phyloP scores from a whole-genome alignment of 345 rosid species.

The Hirschfeldia incana region DNA sequence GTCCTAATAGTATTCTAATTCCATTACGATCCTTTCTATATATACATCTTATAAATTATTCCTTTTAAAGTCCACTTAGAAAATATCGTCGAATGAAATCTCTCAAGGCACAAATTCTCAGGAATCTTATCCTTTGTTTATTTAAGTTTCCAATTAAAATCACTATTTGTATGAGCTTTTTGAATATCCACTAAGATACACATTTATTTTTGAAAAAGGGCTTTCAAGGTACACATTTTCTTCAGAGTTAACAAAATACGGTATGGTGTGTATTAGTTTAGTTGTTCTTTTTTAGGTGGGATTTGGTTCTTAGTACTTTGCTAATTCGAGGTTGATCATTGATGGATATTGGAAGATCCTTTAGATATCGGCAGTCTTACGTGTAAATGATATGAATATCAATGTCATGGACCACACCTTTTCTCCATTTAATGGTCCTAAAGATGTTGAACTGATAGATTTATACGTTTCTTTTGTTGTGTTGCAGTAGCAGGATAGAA shows the following conservation, averaged over 20 bases:
- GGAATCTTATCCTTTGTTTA: background rate
- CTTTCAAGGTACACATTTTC: background rate
- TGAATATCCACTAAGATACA: background rate
- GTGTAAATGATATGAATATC: conserved; percentile 41
- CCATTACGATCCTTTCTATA: background rate
- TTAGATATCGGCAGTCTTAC: conserved; percentile 27
- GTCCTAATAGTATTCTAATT: background rate
- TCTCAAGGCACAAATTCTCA: background rate
- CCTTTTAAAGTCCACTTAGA: too few species aligned
- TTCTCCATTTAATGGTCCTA: conserved; percentile 32
- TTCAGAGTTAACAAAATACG: background rate
- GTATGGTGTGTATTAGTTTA: conserved; percentile 24
- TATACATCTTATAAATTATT: background rate
- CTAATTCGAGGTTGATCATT: conserved; percentile 38
- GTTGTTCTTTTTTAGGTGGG: conserved; percentile 31
- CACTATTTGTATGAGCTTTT: background rate
- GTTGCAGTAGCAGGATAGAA: conserved; percentile 29
- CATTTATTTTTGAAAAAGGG: too few species aligned
- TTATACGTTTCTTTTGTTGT: conserved; percentile 36
- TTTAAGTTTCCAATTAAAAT: background rate
- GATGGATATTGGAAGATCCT: conserved; percentile 23
- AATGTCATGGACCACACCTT: conserved; percentile 39
- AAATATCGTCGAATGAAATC: background rate
- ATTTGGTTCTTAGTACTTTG: conserved; percentile 33
- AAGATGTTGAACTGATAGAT: conserved; percentile 36